Evolutionary conservation across 2,329 filamentous ascomycete species (phyloP).

Genomic region (Calonectria montana): DNA sequence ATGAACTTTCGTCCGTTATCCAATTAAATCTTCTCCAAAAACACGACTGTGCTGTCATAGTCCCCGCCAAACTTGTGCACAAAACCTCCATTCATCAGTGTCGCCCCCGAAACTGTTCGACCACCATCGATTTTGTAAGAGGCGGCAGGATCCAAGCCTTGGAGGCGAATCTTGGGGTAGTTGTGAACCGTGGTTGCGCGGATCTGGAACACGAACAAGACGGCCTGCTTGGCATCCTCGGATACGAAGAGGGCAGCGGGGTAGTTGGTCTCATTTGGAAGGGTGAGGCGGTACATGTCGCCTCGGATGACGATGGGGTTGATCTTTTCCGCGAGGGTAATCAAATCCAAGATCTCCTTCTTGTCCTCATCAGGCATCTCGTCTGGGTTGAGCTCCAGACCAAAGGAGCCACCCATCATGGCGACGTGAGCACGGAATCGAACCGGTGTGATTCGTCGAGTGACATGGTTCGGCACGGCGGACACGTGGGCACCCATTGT

Average conservation of each 20-base stretch:
- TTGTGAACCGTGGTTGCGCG: constrained; percentile 61
- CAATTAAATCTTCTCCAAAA: constrained; percentile 56
- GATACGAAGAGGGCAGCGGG: constrained; percentile 71
- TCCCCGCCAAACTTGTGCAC: constrained; percentile 64
- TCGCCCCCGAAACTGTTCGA: constrained; percentile 65
- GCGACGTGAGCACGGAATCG: constrained; percentile 73
- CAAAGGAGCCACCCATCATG: constrained; percentile 76
- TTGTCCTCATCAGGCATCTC: constrained; percentile 63
- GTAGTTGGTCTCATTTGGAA: constrained; percentile 71
- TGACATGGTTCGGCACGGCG: constrained; percentile 69
- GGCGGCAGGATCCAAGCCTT: constrained; percentile 66
- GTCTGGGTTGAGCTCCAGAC: constrained; percentile 70
- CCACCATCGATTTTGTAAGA: constrained; percentile 66
- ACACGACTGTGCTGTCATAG: constrained; percentile 68
- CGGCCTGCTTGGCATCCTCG: constrained; percentile 59
- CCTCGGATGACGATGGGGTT: constrained; percentile 70
- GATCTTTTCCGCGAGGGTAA: constrained; percentile 64
- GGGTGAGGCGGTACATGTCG: constrained; percentile 68
- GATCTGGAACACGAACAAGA: constrained; percentile 72
- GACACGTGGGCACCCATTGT: constrained; percentile 76
- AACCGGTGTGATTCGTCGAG: constrained; percentile 65
- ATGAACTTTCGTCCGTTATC: not conserved
- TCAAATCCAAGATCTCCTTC: constrained; percentile 63
- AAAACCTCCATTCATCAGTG: constrained; percentile 71
- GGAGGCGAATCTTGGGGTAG: constrained; percentile 64